phyloP scores from a whole-genome alignment of 306 rosid species.

The Macrotyloma uniflorum region DNA sequence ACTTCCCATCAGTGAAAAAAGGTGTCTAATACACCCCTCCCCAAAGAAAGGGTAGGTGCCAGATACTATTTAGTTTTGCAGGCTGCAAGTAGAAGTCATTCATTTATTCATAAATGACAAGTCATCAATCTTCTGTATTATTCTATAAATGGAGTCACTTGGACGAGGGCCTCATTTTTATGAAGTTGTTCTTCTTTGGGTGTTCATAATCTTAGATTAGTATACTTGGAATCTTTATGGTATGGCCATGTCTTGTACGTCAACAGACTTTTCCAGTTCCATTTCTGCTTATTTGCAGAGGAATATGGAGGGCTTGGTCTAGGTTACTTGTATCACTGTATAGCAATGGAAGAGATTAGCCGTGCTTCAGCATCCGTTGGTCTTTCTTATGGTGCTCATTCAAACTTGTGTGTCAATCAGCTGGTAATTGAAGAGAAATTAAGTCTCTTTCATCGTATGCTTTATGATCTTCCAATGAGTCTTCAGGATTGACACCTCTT shows the following conservation, averaged over 20 bases:
- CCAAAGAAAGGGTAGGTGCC: not conserved
- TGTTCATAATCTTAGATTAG: slow-evolving; percentile 20
- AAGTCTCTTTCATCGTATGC: slow-evolving; percentile 30
- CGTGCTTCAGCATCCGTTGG: slow-evolving; percentile 98
- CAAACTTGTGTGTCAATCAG: slow-evolving; percentile 91
- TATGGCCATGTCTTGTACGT: not conserved
- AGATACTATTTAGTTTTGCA: slow-evolving; percentile 6
- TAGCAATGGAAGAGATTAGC: slow-evolving; percentile 96
- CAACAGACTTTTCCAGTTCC: slow-evolving; percentile 28
- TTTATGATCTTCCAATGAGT: slow-evolving; percentile 23
- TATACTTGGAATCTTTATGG: not conserved
- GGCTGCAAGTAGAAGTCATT: slow-evolving; percentile 6
- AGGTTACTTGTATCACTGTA: slow-evolving; percentile 93
- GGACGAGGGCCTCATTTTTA: not conserved
- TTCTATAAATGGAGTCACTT: not conserved
- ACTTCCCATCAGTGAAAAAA: slow-evolving; percentile 3
- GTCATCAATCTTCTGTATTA: slow-evolving; percentile 2
- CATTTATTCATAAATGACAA: slow-evolving; percentile 1
- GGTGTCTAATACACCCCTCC: not conserved
- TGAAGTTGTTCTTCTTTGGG: slow-evolving; percentile 15
- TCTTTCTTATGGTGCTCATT: slow-evolving; percentile 96
- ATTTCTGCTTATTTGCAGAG: slow-evolving; percentile 61
- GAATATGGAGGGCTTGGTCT: slow-evolving; percentile 98
- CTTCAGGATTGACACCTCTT: slow-evolving; percentile 15
- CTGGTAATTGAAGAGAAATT: slow-evolving; percentile 59